A percentile compares a stretch with the other conserved stretches of the same genome.
Conservation (phyloP, 2,329 filamentous ascomycete species). For the Rhinocladiella mackenziei region DNA sequence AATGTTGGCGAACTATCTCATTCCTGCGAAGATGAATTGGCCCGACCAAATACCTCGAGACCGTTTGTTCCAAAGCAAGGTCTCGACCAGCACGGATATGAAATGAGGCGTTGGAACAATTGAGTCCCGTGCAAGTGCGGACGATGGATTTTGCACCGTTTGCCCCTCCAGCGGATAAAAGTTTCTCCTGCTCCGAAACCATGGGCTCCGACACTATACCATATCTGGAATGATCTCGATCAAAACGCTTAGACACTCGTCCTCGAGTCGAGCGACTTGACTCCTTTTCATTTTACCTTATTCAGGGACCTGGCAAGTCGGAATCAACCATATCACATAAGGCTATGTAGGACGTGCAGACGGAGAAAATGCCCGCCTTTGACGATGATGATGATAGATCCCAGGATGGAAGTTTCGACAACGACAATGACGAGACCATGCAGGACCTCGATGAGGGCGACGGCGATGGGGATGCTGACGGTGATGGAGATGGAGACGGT, state of each 20-base stretch:
- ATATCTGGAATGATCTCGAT: not conserved
- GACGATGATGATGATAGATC: conserved; percentile 40
- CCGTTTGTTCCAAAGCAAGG: too few species aligned
- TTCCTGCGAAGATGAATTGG: too few species aligned
- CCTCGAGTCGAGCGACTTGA: not conserved
- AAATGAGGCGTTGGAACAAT: too few species aligned
- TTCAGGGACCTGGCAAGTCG: too few species aligned
- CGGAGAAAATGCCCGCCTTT: conserved; percentile 34
- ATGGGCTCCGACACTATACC: not conserved
- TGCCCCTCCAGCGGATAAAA: too few species aligned
- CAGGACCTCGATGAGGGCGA: conserved; percentile 40
- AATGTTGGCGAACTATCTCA: too few species aligned
- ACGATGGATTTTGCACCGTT: too few species aligned
- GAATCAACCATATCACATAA: too few species aligned
- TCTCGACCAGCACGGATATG: too few species aligned
- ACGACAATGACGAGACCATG: conserved; percentile 46
- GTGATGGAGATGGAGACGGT: conserved; percentile 45
- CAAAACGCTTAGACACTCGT: too few species aligned
- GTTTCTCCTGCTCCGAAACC: not conserved
- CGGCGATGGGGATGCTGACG: conserved; percentile 39
- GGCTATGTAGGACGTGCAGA: too few species aligned
- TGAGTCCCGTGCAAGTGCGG: not conserved
- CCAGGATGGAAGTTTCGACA: conserved; percentile 26
- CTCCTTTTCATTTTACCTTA: not conserved
- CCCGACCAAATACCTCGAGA: too few species aligned